Conservation (phyloP, 805 yeast species). For the Starmerella vitae region DNA sequence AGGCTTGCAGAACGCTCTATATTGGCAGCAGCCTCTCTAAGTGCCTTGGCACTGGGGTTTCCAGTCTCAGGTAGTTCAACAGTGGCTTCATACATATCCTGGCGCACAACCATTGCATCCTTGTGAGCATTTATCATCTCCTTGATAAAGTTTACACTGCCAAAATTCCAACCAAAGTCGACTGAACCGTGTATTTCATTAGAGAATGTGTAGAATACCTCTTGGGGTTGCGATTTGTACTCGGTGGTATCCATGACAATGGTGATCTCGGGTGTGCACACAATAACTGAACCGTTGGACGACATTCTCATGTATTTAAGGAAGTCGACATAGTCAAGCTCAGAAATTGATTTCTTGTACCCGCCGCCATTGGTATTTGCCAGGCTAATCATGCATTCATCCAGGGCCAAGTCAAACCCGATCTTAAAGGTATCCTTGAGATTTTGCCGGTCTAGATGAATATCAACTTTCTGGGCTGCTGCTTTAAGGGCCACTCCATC, state of each 20-base stretch:
- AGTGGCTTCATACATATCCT: slow-evolving; percentile 4
- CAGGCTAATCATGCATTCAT: slow-evolving; percentile 53
- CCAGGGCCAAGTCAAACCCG: slow-evolving; percentile 45
- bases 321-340: slow-evolving; percentile 42
- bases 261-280: slow-evolving; percentile 61
- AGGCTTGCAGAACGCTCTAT: slow-evolving; percentile 1
- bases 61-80: neutral
- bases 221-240: slow-evolving; percentile 27
- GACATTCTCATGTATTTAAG: slow-evolving; percentile 37
- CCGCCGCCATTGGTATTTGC: slow-evolving; percentile 38
- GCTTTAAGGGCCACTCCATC: slow-evolving; percentile 62
- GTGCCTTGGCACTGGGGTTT: slow-evolving; percentile 6
- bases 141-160: slow-evolving; percentile 75
- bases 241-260: slow-evolving; percentile 70
- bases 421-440: slow-evolving; percentile 28
- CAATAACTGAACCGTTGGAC: slow-evolving; percentile 67
- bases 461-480: slow-evolving; percentile 21
- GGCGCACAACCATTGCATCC: slow-evolving; percentile 18
- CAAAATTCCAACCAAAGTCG: slow-evolving; percentile 86
- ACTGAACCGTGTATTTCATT: slow-evolving; percentile 80
- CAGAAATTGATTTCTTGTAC: slow-evolving; percentile 37
- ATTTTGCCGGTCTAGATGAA: slow-evolving; percentile 21
- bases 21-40: slow-evolving; percentile 10
- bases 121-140: slow-evolving; percentile 82
- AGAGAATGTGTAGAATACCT: slow-evolving; percentile 53